A percentile compares a stretch with the other conserved stretches of the same genome.
Conservation (phyloP, 208 protist genomes). For the Leishmania tropica region DNA sequence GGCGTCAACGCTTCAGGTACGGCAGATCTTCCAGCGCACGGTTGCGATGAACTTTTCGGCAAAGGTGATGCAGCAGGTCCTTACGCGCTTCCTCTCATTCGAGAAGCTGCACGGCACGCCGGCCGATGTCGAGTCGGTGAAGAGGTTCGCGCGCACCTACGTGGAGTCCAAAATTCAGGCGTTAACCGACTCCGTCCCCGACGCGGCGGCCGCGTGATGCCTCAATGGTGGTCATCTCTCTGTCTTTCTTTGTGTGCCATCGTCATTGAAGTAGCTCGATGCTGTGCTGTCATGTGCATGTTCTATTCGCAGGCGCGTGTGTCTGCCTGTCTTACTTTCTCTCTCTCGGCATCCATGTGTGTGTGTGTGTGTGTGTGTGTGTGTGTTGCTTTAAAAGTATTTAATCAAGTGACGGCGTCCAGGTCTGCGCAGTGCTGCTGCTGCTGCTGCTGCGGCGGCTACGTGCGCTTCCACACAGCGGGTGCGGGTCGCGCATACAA, state of each 20-base stretch:
- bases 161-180: conserved; percentile 91
- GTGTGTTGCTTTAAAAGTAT: neutral
- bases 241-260: neutral
- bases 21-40: conserved; percentile 81
- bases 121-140: conserved; percentile 92
- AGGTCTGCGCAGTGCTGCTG: neutral
- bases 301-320: neutral
- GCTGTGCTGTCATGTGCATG: neutral
- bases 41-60: conserved; percentile 81
- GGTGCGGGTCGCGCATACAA: neutral
- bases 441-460: neutral
- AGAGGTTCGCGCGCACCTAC: conserved; percentile 91
- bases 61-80: conserved; percentile 93
- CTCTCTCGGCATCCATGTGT: neutral
- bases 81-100: conserved; percentile 96
- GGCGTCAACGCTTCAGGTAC: conserved; percentile 51
- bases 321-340: neutral
- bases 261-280: neutral
- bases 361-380: no score
- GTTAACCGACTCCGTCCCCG: conserved; percentile 34
- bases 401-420: neutral
- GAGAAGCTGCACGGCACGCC: conserved; percentile 92
- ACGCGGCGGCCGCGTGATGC: neutral
- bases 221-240: neutral
- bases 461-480: neutral